Evolutionary conservation across 2,329 filamentous ascomycete species (phyloP).

Genomic region (Penicillium sp.): DNA sequence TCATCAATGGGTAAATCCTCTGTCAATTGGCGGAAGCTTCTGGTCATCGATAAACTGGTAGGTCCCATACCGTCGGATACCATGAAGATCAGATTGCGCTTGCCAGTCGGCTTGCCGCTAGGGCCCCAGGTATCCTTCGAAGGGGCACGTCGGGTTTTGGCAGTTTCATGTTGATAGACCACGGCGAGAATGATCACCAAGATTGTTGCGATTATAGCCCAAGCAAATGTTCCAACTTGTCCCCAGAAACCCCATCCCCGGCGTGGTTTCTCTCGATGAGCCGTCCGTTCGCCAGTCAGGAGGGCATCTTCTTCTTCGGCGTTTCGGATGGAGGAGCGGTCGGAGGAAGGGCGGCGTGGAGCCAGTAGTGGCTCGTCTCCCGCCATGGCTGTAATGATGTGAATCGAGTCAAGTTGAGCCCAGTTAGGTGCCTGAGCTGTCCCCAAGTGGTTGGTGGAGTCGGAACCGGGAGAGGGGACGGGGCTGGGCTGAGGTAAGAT

Average conservation of each 20-base stretch:
- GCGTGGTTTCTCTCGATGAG: constrained; percentile 32
- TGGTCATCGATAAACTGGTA: constrained; percentile 81
- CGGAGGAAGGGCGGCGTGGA: constrained; percentile 59
- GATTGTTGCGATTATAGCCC: constrained; percentile 80
- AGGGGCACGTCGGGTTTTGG: constrained; percentile 36
- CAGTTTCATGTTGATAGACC: constrained; percentile 71
- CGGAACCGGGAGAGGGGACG: constrained; percentile 3
- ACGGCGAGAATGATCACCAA: constrained; percentile 79
- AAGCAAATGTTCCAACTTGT: constrained; percentile 76
- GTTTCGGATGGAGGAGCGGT: constrained; percentile 58
- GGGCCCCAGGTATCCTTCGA: constrained; percentile 41
- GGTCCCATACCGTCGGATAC: constrained; percentile 99
- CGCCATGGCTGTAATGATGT: constrained; percentile 33
- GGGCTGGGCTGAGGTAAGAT: constrained; percentile 12
- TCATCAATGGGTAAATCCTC: constrained; percentile 74
- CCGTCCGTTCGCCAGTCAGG: constrained; percentile 58
- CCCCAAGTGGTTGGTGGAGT: constrained; percentile 9
- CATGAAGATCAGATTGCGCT: constrained; percentile 98
- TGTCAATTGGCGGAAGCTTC: constrained; percentile 80
- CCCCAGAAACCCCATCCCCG: constrained; percentile 64
- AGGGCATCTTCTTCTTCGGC: constrained; percentile 66
- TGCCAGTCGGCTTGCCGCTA: constrained; percentile 58
- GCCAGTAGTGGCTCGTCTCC: constrained; percentile 58
- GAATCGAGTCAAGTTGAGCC: constrained; percentile 2
- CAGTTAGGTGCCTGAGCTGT: constrained; percentile 9